Evolutionary conservation across 768 basidiomycete species (phyloP).

Genomic region (Collybiopsis luxurians): DNA sequence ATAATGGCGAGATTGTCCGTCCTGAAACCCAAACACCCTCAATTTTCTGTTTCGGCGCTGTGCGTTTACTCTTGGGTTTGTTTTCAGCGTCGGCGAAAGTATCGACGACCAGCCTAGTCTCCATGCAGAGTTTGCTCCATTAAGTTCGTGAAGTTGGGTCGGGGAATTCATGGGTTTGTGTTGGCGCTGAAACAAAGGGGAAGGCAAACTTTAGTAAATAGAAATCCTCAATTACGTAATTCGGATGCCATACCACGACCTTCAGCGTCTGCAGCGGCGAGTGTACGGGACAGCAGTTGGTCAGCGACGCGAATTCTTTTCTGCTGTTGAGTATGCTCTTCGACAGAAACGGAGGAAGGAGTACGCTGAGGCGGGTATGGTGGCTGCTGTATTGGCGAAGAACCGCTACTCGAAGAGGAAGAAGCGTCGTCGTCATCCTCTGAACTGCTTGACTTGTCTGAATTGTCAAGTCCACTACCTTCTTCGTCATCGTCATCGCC

Average conservation of each 20-base stretch:
- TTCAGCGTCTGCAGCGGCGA: constrained; percentile 30
- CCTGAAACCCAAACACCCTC: constrained; percentile 49
- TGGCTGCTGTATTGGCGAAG: constrained; percentile 14
- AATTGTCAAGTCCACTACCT: no score
- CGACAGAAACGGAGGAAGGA: constrained; percentile 3
- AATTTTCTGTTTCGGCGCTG: constrained; percentile 21
- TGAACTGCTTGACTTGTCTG: no score
- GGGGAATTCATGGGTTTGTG: constrained; percentile 25
- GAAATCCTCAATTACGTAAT: constrained; percentile 22
- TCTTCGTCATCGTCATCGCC: no score
- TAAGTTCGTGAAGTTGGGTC: constrained; percentile 36
- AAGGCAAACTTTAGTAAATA: background rate
- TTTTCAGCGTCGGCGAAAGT: background rate
- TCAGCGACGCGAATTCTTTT: constrained; percentile 31
- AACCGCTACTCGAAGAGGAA: constrained; percentile 8
- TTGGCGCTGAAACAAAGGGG: constrained; percentile 11
- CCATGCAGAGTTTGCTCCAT: constrained; percentile 36
- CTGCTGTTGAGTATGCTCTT: constrained; percentile 21
- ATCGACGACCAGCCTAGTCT: constrained; percentile 20
- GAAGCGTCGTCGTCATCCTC: no score
- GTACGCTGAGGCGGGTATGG: background rate
- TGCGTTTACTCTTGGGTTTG: constrained; percentile 15
- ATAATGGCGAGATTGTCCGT: no score
- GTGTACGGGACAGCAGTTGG: constrained; percentile 32
- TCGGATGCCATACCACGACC: constrained; percentile 33